phyloP scores from a whole-genome alignment of 129 eudicot species.

The Pittosporum tobira region DNA sequence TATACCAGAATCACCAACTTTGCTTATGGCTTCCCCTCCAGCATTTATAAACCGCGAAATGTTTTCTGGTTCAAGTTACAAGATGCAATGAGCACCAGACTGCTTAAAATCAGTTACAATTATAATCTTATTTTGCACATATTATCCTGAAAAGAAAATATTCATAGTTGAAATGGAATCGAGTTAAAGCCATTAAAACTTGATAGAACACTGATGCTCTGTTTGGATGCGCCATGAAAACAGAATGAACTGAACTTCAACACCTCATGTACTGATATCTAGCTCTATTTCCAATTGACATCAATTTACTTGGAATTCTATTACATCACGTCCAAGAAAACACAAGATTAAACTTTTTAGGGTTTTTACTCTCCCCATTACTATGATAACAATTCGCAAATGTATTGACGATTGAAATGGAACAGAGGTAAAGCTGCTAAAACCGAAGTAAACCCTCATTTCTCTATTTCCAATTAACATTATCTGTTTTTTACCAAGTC shows the following conservation, averaged over 20 bases:
- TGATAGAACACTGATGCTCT: neutral
- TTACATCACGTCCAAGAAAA: neutral
- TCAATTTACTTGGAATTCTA: neutral
- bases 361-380: neutral
- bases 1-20: constrained; percentile 8
- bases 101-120: neutral
- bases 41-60: constrained; percentile 29
- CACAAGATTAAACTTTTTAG: neutral
- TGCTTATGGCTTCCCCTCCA: constrained; percentile 20
- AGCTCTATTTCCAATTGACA: too few relatives aligned
- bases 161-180: neutral
- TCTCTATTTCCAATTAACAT: neutral
- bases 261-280: too few relatives aligned
- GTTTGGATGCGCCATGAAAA: neutral
- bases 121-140: too few relatives aligned
- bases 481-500: neutral
- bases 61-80: constrained; percentile 23
- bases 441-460: too few relatives aligned
- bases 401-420: too few relatives aligned
- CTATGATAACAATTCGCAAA: neutral
- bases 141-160: too few relatives aligned
- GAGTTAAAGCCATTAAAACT: neutral
- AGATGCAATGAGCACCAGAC: neutral
- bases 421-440: too few relatives aligned
- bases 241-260: neutral